Evolutionary conservation across 1,284 basidiomycete species (phyloP).

Genomic region (Ganoderma lucidum): DNA sequence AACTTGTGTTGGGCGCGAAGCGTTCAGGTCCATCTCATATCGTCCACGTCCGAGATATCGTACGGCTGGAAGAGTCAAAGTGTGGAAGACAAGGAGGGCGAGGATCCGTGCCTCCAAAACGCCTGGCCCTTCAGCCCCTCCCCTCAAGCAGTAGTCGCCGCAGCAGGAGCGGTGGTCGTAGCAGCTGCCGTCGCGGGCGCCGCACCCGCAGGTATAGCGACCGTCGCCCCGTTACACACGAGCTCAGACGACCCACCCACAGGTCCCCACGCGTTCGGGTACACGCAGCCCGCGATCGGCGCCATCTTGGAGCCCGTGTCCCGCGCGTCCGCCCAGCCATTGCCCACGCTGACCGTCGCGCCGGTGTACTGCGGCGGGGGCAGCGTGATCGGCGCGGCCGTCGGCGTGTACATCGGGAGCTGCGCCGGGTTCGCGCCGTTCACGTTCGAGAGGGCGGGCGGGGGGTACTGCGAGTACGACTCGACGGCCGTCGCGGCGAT

Average conservation of each 20-base stretch:
- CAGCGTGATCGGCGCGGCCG: constrained; percentile 64
- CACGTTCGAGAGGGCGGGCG: constrained; percentile 55
- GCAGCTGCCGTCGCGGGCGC: constrained; percentile 8
- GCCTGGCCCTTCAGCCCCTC: background rate
- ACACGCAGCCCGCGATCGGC: constrained; percentile 64
- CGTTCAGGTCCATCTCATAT: background rate
- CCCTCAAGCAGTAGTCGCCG: constrained; percentile 16
- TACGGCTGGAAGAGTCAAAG: background rate
- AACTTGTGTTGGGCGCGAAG: background rate
- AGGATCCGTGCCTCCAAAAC: background rate
- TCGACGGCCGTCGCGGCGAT: constrained; percentile 58
- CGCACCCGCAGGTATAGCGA: background rate
- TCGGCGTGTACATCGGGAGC: constrained; percentile 73
- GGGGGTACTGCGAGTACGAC: constrained; percentile 63
- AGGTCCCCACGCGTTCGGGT: constrained; percentile 69
- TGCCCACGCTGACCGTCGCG: constrained; percentile 55
- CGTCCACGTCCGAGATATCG: background rate
- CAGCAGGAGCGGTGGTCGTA: constrained; percentile 20
- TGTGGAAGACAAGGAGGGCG: background rate
- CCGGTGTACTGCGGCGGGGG: constrained; percentile 66
- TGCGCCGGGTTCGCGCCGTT: constrained; percentile 51
- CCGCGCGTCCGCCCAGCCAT: constrained; percentile 74
- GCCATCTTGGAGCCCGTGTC: constrained; percentile 64
- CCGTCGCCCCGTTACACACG: constrained; percentile 34
- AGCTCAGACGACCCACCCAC: constrained; percentile 31